A percentile compares a stretch with the other conserved stretches of the same genome.
Conservation (phyloP, 805 yeast genomes). For the Alloascoidea hylecoeti region DNA sequence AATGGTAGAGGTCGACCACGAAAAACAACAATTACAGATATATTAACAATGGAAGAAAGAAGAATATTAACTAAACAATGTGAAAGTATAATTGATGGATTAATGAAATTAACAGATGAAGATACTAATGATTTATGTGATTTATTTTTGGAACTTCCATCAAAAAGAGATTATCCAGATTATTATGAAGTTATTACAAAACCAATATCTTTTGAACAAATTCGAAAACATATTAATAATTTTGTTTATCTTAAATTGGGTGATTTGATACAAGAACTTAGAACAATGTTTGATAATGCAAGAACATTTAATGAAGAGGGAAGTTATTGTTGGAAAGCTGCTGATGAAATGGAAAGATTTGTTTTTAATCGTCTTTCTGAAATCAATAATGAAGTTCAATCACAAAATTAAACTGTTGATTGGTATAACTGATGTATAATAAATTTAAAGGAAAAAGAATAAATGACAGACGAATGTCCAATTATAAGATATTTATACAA, state of each 20-base stretch:
- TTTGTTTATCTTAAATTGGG: slow-evolving; percentile 22
- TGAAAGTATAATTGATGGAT: neutral
- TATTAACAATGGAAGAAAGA: neutral
- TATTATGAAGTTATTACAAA: slow-evolving; percentile 51
- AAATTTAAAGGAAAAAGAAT: neutral
- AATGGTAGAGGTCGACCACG: neutral
- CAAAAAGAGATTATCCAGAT: slow-evolving; percentile 68
- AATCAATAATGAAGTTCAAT: neutral
- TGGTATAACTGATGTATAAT: neutral
- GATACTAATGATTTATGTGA: slow-evolving; percentile 32
- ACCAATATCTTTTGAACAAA: slow-evolving; percentile 45
- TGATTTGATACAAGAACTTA: slow-evolving; percentile 37
- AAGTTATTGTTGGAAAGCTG: slow-evolving; percentile 74
- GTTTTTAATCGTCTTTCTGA: too few relatives aligned
- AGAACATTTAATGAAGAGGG: slow-evolving; percentile 84
- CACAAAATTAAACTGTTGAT: neutral
- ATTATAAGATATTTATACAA: neutral
- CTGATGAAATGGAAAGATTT: slow-evolving; percentile 39
- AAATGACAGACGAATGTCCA: neutral
- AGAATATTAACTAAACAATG: neutral
- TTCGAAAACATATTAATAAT: slow-evolving; percentile 20
- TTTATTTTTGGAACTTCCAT: slow-evolving; percentile 58
- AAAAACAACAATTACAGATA: neutral
- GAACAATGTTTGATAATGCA: slow-evolving; percentile 77
- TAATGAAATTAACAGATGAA: slow-evolving; percentile 18